Conservation (phyloP, 805 yeast species). For the Brettanomyces bruxellensis region DNA sequence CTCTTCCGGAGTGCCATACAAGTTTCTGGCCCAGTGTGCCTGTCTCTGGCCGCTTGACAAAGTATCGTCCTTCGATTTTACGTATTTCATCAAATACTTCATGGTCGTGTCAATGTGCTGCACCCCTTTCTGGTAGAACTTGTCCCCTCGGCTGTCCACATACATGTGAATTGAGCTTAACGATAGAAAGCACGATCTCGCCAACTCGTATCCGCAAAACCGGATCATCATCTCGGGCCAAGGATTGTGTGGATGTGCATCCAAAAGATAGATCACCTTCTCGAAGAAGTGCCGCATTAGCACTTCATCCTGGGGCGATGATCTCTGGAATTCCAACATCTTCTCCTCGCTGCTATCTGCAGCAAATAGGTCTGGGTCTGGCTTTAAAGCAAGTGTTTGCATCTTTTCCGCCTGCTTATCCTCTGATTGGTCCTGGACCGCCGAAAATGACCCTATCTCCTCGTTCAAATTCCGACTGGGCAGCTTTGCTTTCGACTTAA, state of each 20-base stretch:
- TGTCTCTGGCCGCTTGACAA: slow-evolving; percentile 3
- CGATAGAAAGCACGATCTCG: slow-evolving; percentile 49
- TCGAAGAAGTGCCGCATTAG: slow-evolving; percentile 49
- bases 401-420: too few species aligned
- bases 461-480: too few species aligned
- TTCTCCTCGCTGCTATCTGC: too few species aligned
- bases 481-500: too few species aligned
- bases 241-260: slow-evolving; percentile 53
- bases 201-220: slow-evolving; percentile 49
- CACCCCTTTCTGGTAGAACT: slow-evolving; percentile 43
- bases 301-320: slow-evolving; percentile 37
- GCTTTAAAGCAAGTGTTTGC: too few species aligned
- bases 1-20: slow-evolving; percentile 6
- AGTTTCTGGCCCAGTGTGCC: slow-evolving; percentile 8
- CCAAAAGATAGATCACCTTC: slow-evolving; percentile 41
- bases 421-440: too few species aligned
- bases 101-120: slow-evolving; percentile 47
- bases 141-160: slow-evolving; percentile 43
- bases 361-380: too few species aligned
- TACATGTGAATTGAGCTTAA: slow-evolving; percentile 50
- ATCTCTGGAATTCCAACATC: not conserved
- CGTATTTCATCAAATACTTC: slow-evolving; percentile 42
- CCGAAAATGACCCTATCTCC: too few species aligned
- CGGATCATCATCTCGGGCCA: slow-evolving; percentile 53
- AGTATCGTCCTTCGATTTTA: slow-evolving; percentile 17